Conservation (phyloP, 768 basidiomycete genomes). For the Mycena belliarum region DNA sequence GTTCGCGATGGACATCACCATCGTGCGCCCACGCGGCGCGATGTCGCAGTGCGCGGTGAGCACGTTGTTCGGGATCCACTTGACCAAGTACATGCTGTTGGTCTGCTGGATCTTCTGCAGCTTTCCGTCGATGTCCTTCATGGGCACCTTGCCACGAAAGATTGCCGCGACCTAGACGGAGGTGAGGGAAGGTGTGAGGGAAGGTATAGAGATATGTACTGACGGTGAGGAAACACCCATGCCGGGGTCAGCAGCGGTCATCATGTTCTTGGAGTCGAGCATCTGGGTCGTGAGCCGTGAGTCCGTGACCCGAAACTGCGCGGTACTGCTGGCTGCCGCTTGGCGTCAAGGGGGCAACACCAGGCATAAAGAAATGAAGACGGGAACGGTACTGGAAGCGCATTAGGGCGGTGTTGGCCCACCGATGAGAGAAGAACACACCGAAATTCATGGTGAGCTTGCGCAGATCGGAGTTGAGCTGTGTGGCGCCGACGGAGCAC, state of each 20-base stretch:
- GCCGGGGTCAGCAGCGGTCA: constrained; percentile 95
- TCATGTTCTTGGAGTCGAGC: constrained; percentile 99
- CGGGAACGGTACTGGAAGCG: constrained; percentile 85
- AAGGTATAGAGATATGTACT: not conserved
- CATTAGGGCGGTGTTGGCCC: not conserved
- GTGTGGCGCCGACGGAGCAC: constrained; percentile 99
- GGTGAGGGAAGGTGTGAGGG: not conserved
- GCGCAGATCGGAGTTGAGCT: constrained; percentile 97
- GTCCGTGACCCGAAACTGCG: constrained; percentile 93
- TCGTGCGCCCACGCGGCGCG: constrained; percentile 91
- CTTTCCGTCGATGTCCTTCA: constrained; percentile 99
- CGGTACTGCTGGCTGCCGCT: constrained; percentile 95
- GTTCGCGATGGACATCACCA: constrained; percentile 98
- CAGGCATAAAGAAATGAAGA: constrained; percentile 99
- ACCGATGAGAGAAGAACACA: constrained; percentile 35
- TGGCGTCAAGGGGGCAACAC: constrained; percentile 91
- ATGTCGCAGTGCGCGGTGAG: constrained; percentile 98
- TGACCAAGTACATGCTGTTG: constrained; percentile 96
- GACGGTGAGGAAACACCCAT: constrained; percentile 97
- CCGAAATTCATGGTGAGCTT: constrained; percentile 99
- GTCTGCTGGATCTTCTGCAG: constrained; percentile 98
- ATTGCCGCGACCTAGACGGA: constrained; percentile 60
- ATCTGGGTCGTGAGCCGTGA: constrained; percentile 98
- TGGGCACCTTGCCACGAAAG: constrained; percentile 99
- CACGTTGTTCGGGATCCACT: constrained; percentile 99